These are phyloP conservation scores for Eurotiales sp. DNA, from an alignment of 2,329 filamentous ascomycete genomes.

Conservation along the genomic window DNA sequence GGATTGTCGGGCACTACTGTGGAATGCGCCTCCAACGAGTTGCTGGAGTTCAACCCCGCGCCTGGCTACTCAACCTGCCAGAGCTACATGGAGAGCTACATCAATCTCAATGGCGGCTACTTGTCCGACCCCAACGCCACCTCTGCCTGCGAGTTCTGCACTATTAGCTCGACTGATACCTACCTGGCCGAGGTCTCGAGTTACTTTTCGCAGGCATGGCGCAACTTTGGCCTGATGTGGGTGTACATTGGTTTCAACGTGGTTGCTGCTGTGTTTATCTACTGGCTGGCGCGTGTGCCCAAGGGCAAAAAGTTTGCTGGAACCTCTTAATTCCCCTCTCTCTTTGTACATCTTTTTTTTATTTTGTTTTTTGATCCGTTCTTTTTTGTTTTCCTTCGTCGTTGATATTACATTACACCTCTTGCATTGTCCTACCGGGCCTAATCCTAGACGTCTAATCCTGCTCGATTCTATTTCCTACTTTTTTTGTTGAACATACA, in stretches of 20 bases:
- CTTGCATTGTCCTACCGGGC: no score
- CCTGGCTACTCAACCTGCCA: conserved; percentile 62
- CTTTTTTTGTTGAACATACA: no score
- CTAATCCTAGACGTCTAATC: no score
- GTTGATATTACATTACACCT: no score
- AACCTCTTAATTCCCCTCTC: neutral
- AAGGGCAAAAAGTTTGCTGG: conserved; percentile 12
- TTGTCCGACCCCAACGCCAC: conserved; percentile 51
- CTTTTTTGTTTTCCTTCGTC: no score
- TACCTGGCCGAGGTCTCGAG: conserved; percentile 48
- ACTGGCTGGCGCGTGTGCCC: conserved; percentile 54
- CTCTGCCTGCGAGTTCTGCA: conserved; percentile 54
- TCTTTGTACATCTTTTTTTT: neutral
- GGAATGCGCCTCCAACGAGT: conserved; percentile 31
- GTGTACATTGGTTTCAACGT: conserved; percentile 53
- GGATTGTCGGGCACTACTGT: conserved; percentile 29
- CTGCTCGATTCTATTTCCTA: no score
- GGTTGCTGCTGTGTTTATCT: conserved; percentile 46
- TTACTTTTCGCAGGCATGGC: conserved; percentile 46
- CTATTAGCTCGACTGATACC: conserved; percentile 41
- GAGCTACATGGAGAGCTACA: conserved; percentile 59
- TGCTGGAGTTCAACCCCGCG: conserved; percentile 34
- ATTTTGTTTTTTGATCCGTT: no score
- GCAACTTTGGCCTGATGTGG: conserved; percentile 55
- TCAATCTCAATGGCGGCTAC: conserved; percentile 52